phyloP scores from a whole-genome alignment of 768 basidiomycete genomes.

The Podaxis rugospora region DNA sequence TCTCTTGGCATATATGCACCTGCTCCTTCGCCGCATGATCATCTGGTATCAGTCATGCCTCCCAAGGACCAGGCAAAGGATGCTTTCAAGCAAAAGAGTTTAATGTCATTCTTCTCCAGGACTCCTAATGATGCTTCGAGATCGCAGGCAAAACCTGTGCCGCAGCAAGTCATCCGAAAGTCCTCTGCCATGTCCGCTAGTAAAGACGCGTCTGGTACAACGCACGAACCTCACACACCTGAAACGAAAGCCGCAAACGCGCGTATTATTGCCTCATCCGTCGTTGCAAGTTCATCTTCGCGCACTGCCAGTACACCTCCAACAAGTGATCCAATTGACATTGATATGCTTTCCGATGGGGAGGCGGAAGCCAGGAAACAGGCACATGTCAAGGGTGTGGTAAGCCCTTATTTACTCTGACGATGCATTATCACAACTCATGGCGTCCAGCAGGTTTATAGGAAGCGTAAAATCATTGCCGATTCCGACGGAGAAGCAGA shows the following conservation, averaged over 20 bases:
- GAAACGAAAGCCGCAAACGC: constrained; percentile 28
- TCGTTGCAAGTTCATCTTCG: constrained; percentile 40
- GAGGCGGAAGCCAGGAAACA: constrained; percentile 39
- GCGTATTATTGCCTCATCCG: constrained; percentile 32
- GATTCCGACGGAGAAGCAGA: constrained; percentile 67
- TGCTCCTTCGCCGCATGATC: not conserved
- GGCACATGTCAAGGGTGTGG: constrained; percentile 19
- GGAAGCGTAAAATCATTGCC: constrained; percentile 67
- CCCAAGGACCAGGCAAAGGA: constrained; percentile 39
- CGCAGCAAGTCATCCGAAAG: constrained; percentile 14
- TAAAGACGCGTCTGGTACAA: constrained; percentile 30
- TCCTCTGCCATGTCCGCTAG: constrained; percentile 13
- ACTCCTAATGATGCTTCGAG: constrained; percentile 19
- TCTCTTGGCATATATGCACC: not conserved
- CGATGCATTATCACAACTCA: not conserved
- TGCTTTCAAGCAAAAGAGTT: constrained; percentile 64
- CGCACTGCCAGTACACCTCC: constrained; percentile 61
- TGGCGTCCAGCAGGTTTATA: constrained; percentile 27
- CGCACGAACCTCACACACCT: constrained; percentile 35
- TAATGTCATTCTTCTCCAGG: constrained; percentile 64
- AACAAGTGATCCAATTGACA: constrained; percentile 73
- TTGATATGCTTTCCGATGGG: constrained; percentile 63
- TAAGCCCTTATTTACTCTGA: constrained; percentile 19
- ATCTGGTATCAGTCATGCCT: constrained; percentile 24
- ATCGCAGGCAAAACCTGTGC: constrained; percentile 19